phyloP scores from a whole-genome alignment of 352 stramenopile species.

The Albugo candida region DNA sequence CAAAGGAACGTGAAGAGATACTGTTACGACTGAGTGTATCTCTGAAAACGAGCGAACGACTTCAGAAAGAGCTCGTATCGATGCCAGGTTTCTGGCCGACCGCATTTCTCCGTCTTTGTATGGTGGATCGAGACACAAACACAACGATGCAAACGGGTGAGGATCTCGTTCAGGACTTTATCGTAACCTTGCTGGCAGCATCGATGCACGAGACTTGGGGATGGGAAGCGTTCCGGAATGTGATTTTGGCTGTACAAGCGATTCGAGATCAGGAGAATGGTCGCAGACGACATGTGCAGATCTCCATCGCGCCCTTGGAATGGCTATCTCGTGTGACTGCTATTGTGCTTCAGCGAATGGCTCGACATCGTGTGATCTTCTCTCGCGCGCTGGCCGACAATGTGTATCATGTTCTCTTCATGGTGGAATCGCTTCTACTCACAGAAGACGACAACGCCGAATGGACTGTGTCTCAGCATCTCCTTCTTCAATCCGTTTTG shows the following conservation, averaged over 20 bases:
- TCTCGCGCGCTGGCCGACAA: constrained; percentile 56
- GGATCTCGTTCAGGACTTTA: constrained; percentile 64
- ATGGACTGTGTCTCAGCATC: constrained; percentile 45
- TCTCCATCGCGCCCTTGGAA: constrained; percentile 24
- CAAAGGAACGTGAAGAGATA: constrained; percentile 43
- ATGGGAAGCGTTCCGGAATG: constrained; percentile 40
- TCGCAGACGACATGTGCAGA: constrained; percentile 1
- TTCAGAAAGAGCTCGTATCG: constrained; percentile 49
- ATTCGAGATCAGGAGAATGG: constrained; percentile 14
- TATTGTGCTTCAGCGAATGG: constrained; percentile 63
- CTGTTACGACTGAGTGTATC: constrained; percentile 79
- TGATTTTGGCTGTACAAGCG: constrained; percentile 35
- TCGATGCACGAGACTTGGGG: constrained; percentile 44
- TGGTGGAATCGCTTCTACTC: constrained; percentile 37
- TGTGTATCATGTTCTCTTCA: constrained; percentile 47
- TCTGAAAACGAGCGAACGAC: constrained; percentile 52
- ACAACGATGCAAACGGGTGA: constrained; percentile 30
- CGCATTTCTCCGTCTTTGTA: constrained; percentile 47
- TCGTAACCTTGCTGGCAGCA: constrained; percentile 56
- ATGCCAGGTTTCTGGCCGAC: constrained; percentile 64
- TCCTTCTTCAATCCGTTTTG: constrained; percentile 46
- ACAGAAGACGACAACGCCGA: constrained; percentile 3
- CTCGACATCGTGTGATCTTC: constrained; percentile 49
- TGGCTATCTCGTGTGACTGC: constrained; percentile 42
- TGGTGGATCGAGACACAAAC: background rate